Conservation (phyloP, 2,329 filamentous ascomycete species). For the Fusarium udum region DNA sequence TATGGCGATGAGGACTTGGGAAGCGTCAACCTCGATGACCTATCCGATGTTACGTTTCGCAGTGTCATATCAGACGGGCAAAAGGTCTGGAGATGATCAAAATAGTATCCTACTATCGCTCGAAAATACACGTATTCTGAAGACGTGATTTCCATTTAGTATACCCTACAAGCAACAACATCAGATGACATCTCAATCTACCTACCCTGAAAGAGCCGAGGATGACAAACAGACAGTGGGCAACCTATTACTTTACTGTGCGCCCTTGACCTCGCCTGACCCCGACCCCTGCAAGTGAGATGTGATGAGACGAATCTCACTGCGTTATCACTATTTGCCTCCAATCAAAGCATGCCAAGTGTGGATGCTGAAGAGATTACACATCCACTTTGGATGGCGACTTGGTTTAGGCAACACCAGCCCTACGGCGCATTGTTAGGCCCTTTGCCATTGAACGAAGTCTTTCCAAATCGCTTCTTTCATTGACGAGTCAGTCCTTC, state of each 20-base stretch:
- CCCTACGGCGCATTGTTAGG: background rate
- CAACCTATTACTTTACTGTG: background rate
- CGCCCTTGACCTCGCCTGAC: background rate
- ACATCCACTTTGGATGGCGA: background rate
- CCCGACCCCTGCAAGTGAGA: background rate
- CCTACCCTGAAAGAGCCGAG: too few species aligned
- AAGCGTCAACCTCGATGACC: background rate
- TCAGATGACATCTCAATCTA: too few species aligned
- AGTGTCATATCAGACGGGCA: background rate
- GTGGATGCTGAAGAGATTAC: background rate
- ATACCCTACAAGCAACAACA: too few species aligned
- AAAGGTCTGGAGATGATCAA: background rate
- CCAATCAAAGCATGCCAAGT: background rate
- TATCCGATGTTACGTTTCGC: background rate
- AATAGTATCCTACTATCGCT: background rate
- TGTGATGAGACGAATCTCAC: background rate
- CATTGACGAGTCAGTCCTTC: background rate
- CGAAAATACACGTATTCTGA: too few species aligned
- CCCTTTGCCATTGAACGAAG: background rate
- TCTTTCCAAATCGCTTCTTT: background rate
- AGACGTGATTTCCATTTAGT: too few species aligned
- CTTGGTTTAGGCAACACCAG: background rate
- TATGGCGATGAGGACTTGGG: background rate
- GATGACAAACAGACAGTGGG: background rate
- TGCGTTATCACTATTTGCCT: background rate